phyloP scores from a whole-genome alignment of 169 alveolate species.

The Cryptosporidium viatorum region DNA sequence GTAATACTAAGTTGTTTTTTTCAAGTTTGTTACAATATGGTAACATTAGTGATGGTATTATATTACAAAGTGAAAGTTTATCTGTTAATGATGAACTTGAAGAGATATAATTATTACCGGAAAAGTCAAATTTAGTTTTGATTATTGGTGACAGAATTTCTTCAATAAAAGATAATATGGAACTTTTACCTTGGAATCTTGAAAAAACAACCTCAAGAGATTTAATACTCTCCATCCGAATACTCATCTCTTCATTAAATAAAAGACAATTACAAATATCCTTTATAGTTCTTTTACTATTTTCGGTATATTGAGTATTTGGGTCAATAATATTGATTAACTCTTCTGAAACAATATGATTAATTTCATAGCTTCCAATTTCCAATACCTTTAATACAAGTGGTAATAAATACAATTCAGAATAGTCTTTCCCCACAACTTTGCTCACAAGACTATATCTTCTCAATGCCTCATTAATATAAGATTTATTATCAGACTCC shows the following conservation, averaged over 20 bases:
- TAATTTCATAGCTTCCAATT: slow-evolving; percentile 34
- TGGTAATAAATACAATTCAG: slow-evolving; percentile 40
- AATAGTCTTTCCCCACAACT: slow-evolving; percentile 65
- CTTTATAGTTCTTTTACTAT: slow-evolving; percentile 3
- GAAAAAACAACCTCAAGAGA: slow-evolving; percentile 46
- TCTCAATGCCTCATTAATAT: slow-evolving; percentile 56
- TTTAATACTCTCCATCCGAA: slow-evolving; percentile 45
- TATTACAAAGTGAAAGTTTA: slow-evolving; percentile 60
- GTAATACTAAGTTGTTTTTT: slow-evolving; percentile 25
- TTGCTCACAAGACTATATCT: slow-evolving; percentile 69
- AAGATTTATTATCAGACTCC: slow-evolving; percentile 58
- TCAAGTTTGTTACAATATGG: slow-evolving; percentile 59
- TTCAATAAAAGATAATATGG: slow-evolving; percentile 18
- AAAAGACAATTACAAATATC: slow-evolving; percentile 18
- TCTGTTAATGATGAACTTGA: slow-evolving; percentile 41
- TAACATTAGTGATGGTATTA: slow-evolving; percentile 42
- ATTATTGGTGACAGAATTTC: slow-evolving; percentile 43
- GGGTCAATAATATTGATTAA: slow-evolving; percentile 49
- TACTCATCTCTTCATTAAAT: slow-evolving; percentile 58
- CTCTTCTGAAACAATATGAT: slow-evolving; percentile 60
- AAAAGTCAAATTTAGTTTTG: background rate
- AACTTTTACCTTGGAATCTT: background rate
- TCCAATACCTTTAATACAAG: slow-evolving; percentile 38
- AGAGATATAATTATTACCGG: background rate
- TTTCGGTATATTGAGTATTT: slow-evolving; percentile 20